Evolutionary conservation across 192 early-diverging fungal species (phyloP).

Genomic region (Diversispora epigaea): DNA sequence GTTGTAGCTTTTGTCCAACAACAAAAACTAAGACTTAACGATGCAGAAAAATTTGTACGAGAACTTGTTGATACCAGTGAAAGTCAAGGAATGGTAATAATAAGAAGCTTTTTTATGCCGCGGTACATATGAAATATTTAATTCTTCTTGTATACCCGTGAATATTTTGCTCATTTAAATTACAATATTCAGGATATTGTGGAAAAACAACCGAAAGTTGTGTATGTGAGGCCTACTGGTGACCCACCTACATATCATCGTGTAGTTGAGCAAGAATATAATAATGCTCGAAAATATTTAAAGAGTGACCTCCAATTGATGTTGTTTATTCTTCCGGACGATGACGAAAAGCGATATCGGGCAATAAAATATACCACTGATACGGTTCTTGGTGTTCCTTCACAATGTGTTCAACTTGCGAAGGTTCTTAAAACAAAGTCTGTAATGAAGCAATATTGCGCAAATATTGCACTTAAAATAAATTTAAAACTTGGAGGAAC

Average conservation of each 20-base stretch:
- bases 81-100: constrained; percentile 65
- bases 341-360: constrained; percentile 72
- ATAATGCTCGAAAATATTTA: constrained; percentile 62
- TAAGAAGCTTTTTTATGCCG: too few relatives aligned
- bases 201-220: constrained; percentile 45
- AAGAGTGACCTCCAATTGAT: constrained; percentile 75
- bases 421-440: constrained; percentile 49
- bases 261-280: constrained; percentile 69
- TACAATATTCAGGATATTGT: constrained; percentile 39
- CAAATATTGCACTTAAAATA: constrained; percentile 83
- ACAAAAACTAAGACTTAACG: constrained; percentile 47
- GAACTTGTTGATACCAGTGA: constrained; percentile 71
- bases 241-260: constrained; percentile 57
- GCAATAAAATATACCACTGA: constrained; percentile 78
- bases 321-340: constrained; percentile 79
- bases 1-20: constrained; percentile 75
- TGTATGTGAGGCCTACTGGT: constrained; percentile 54
- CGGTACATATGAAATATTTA: constrained; percentile 33
- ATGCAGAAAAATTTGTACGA: constrained; percentile 71
- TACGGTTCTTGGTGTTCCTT: constrained; percentile 73
- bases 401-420: constrained; percentile 80
- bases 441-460: constrained; percentile 66
- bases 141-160: neutral
- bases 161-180: neutral
- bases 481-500: constrained; percentile 83